Percentiles rank a stretch among this genome's conserved stretches.
These are phyloP conservation scores for Cercospora berteroae DNA, from an alignment of 2,329 filamentous ascomycete genomes.

Conservation along the genomic window DNA sequence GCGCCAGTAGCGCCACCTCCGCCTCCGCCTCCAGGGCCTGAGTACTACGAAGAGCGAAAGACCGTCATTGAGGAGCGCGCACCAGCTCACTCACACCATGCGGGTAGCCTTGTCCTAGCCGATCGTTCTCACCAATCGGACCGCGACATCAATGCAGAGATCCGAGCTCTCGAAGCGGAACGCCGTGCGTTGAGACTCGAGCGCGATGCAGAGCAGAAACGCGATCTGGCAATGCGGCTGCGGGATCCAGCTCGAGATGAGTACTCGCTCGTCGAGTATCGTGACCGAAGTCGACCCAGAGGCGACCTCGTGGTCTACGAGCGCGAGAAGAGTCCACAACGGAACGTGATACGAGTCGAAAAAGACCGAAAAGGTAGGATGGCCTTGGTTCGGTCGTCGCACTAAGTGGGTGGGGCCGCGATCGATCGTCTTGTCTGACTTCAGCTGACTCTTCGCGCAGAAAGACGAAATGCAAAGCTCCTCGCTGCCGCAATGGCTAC, in stretches of 20 bases:
- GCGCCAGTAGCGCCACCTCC: conserved; percentile 21
- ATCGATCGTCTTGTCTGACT: background rate
- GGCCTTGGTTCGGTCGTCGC: conserved; percentile 74
- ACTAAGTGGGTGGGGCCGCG: conserved; percentile 13
- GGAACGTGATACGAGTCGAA: conserved; percentile 68
- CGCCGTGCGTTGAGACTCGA: conserved; percentile 54
- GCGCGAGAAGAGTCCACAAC: conserved; percentile 44
- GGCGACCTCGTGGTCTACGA: conserved; percentile 21
- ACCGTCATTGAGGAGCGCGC: conserved; percentile 35
- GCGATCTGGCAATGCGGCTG: conserved; percentile 43
- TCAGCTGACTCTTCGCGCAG: conserved; percentile 33
- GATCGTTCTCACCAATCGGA: conserved; percentile 41
- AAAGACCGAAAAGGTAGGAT: conserved; percentile 97
- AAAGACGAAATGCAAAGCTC: conserved; percentile 45
- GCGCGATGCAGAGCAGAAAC: conserved; percentile 49
- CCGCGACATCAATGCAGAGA: conserved; percentile 69
- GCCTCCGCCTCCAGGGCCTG: conserved; percentile 27
- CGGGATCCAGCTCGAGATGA: conserved; percentile 51
- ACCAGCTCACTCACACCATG: conserved; percentile 24
- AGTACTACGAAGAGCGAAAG: conserved; percentile 34
- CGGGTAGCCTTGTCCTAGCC: conserved; percentile 20
- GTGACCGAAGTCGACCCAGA: conserved; percentile 47
- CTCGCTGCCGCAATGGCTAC: conserved; percentile 47
- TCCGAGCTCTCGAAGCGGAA: conserved; percentile 69
- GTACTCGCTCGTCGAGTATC: conserved; percentile 41